A percentile compares a stretch with the other conserved stretches of the same genome.
Evolutionary conservation across 2,329 filamentous ascomycete species (phyloP).

Genomic region (Aureobasidium musti): DNA sequence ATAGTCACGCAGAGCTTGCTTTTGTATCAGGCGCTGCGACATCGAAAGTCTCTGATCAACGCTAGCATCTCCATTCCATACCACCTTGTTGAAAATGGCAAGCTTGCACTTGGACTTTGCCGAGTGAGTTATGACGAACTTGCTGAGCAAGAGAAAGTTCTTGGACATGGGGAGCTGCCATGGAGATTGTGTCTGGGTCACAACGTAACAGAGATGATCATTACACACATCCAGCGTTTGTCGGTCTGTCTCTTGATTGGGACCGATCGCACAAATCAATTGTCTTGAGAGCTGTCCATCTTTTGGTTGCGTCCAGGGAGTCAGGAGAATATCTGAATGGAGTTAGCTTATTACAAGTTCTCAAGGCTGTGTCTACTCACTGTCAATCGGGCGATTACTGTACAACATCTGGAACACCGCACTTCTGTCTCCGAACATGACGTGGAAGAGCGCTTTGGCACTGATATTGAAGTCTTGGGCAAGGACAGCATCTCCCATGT

Average conservation of each 20-base stretch:
- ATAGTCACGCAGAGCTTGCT: slow-evolving; percentile 72
- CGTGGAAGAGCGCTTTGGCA: slow-evolving; percentile 91
- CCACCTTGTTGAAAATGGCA: slow-evolving; percentile 81
- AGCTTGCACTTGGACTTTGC: slow-evolving; percentile 92
- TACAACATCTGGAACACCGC: slow-evolving; percentile 91
- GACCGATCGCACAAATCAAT: slow-evolving; percentile 56
- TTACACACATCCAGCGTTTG: slow-evolving; percentile 75
- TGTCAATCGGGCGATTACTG: slow-evolving; percentile 73
- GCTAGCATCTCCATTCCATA: slow-evolving; percentile 58
- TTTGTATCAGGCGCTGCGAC: slow-evolving; percentile 58
- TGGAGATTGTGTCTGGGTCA: slow-evolving; percentile 64
- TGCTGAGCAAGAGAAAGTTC: slow-evolving; percentile 79
- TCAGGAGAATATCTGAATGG: slow-evolving; percentile 69
- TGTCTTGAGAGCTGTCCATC: slow-evolving; percentile 61
- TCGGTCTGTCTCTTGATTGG: slow-evolving; percentile 65
- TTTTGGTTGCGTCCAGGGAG: slow-evolving; percentile 76
- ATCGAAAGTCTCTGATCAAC: neutral
- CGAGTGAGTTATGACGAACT: slow-evolving; percentile 90
- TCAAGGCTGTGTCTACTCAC: slow-evolving; percentile 37
- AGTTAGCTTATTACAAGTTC: neutral
- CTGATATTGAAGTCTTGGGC: slow-evolving; percentile 87
- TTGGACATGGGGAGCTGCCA: slow-evolving; percentile 85
- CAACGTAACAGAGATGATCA: slow-evolving; percentile 64
- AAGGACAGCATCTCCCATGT: slow-evolving; percentile 72
- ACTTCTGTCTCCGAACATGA: slow-evolving; percentile 94